Evolutionary conservation across 345 rosid species (phyloP), one percentile per base, ranked within the genome.

Genomic region (Eutrema japonicum): DNA sequence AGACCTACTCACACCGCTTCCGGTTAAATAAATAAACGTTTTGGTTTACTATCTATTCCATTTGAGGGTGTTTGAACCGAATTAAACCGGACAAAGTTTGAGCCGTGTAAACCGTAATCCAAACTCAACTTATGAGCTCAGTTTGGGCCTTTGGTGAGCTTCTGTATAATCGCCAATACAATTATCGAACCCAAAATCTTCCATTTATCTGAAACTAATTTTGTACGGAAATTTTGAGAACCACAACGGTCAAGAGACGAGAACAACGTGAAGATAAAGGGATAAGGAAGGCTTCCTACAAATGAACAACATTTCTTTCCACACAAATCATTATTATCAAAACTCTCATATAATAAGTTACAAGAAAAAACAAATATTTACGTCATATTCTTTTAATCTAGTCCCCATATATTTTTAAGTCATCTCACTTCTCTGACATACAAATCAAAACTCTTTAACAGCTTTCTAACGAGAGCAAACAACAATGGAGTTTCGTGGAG

Each of bases 401-500:
- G 73, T 73, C 83, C 81, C 70, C 75, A 74, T 71, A 74, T 71
- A 8, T 72, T 69, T 70, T 33, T 56, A 9, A 59, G 37, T 76
- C 73, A 71, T 85, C 82, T 27, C 52, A 50, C 75, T 53, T 46
- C 30, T 78, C 41, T 18, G 7, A 71, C 59, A 52, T 27, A 59
- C 58, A 51, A 45, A 48, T 46, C 45, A 53, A 65, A 41, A 76
- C 36, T 51, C 46, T 22, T 46, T 35, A 63, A 42, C 18, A 57
- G 55, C 36, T 66, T 47, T 41, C n/a, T 8, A 35, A 10, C 45
- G 16, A 27, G n/a, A 71, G 62, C 46, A 70, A 61, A 60, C 60
- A 47, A 74, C 40, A 30, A 89, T 87, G 88, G 90, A 87, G 81
- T 79, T 80, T 36, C 67, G 66, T 53, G 71, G 77, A 36, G 80